Percentiles rank a stretch among this genome's conserved stretches.
These are phyloP conservation scores for Leucosporidium scottii DNA, from an alignment of 768 basidiomycete genomes.

Conservation along the genomic window DNA sequence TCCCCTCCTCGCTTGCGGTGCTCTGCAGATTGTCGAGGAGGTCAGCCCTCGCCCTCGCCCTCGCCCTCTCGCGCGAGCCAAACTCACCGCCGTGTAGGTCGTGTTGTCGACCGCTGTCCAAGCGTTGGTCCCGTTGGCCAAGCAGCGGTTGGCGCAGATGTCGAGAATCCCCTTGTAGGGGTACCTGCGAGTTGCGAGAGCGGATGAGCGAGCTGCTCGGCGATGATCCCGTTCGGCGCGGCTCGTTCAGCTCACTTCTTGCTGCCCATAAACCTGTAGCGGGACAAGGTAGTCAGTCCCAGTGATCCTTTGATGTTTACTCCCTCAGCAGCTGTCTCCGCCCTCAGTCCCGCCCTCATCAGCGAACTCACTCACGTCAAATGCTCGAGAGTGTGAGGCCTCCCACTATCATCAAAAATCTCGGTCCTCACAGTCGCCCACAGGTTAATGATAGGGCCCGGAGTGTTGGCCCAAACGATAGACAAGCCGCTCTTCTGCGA, in stretches of 20 bases:
- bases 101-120: constrained; percentile 75
- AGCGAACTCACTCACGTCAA: constrained; percentile 60
- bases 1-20: constrained; percentile 87
- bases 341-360: too few relatives aligned
- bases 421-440: constrained; percentile 9
- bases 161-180: constrained; percentile 76
- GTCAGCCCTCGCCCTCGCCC: too few relatives aligned
- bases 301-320: too few relatives aligned
- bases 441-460: background rate
- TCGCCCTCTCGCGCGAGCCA: too few relatives aligned
- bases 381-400: constrained; percentile 79
- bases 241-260: background rate
- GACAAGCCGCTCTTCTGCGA: constrained; percentile 19
- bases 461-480: constrained; percentile 22
- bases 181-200: constrained; percentile 46
- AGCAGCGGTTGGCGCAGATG: constrained; percentile 64
- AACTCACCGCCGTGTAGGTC: constrained; percentile 72
- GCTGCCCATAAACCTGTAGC: constrained; percentile 63
- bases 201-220: too few relatives aligned
- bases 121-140: constrained; percentile 44
- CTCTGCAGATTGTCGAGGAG: constrained; percentile 35
- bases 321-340: too few relatives aligned
- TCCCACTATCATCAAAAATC: constrained; percentile 50
- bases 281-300: too few relatives aligned
- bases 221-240: too few relatives aligned